phyloP scores from a whole-genome alignment of 2,329 filamentous ascomycete species.

The Aspergillus melleus region DNA sequence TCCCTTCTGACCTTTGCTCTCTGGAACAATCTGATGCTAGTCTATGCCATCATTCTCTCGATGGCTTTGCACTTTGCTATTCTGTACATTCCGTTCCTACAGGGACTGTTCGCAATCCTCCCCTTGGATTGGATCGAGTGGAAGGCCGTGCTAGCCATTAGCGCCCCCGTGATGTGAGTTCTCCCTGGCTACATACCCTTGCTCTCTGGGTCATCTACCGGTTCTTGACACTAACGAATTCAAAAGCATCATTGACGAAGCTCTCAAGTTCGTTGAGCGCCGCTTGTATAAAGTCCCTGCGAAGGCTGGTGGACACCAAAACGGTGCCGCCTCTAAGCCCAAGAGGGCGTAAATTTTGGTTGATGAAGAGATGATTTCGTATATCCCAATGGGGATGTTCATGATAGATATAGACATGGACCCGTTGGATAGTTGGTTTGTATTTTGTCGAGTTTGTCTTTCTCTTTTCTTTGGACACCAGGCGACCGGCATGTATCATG shows the following conservation, averaged over 20 bases:
- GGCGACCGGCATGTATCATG: constrained; percentile 18
- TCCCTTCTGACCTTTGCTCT: constrained; percentile 88
- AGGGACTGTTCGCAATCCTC: constrained; percentile 85
- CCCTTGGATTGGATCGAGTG: constrained; percentile 85
- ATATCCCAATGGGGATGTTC: constrained; percentile 9
- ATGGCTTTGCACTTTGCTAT: constrained; percentile 96
- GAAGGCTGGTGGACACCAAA: constrained; percentile 24
- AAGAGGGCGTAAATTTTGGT: constrained; percentile 33
- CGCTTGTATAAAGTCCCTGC: constrained; percentile 53
- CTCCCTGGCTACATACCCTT: neutral
- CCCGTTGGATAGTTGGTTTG: constrained; percentile 1
- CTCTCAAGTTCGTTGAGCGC: constrained; percentile 76
- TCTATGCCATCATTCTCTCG: constrained; percentile 87
- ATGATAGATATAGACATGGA: constrained; percentile 24
- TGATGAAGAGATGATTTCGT: constrained; percentile 19
- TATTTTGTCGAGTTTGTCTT: constrained; percentile 3
- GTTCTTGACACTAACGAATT: constrained; percentile 21
- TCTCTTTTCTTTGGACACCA: constrained; percentile 12
- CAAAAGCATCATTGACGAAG: constrained; percentile 73
- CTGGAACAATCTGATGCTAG: constrained; percentile 99
- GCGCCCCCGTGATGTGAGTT: constrained; percentile 87
- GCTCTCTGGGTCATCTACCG: neutral
- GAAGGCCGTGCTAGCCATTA: constrained; percentile 86
- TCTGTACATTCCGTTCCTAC: constrained; percentile 86
- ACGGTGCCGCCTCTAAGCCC: constrained; percentile 34